A percentile compares a stretch with the other conserved stretches of the same genome.
Conservation (phyloP, 2,329 filamentous ascomycete genomes). For the Cladosporium halotolerans region DNA sequence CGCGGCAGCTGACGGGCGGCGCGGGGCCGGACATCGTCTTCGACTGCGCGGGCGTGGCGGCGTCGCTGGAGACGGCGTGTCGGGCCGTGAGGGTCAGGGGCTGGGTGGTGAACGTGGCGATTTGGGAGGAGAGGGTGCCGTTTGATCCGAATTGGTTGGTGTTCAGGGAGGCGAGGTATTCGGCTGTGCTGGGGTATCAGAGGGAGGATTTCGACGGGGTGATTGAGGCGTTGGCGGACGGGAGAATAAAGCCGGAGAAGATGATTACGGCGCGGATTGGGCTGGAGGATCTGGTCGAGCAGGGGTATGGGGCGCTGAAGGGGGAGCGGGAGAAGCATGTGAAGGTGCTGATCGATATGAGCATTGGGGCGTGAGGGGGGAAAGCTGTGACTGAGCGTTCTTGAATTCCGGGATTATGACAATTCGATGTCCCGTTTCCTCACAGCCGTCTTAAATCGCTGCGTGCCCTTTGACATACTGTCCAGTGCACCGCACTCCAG, state of each 20-base stretch:
- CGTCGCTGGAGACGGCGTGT: slow-evolving; percentile 38
- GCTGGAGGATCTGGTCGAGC: slow-evolving; percentile 51
- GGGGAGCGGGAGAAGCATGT: slow-evolving; percentile 57
- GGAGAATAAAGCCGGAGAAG: slow-evolving; percentile 42
- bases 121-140: slow-evolving; percentile 53
- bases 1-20: slow-evolving; percentile 42
- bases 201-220: slow-evolving; percentile 52
- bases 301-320: slow-evolving; percentile 52
- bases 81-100: slow-evolving; percentile 48
- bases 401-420: too few species aligned
- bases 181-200: slow-evolving; percentile 46
- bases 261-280: slow-evolving; percentile 58
- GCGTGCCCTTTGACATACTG: too few species aligned
- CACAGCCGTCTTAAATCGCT: too few species aligned
- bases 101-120: slow-evolving; percentile 58
- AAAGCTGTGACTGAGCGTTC: too few species aligned
- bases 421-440: too few species aligned
- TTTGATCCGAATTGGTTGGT: slow-evolving; percentile 51
- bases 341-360: slow-evolving; percentile 53
- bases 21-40: slow-evolving; percentile 54
- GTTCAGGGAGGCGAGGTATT: slow-evolving; percentile 48
- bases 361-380: background rate
- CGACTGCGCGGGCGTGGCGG: slow-evolving; percentile 56
- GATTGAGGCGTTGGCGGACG: slow-evolving; percentile 35
- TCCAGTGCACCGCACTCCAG: too few species aligned